Evolutionary conservation across 1,284 basidiomycete species (phyloP).

Genomic region (Dichomitus squalens): DNA sequence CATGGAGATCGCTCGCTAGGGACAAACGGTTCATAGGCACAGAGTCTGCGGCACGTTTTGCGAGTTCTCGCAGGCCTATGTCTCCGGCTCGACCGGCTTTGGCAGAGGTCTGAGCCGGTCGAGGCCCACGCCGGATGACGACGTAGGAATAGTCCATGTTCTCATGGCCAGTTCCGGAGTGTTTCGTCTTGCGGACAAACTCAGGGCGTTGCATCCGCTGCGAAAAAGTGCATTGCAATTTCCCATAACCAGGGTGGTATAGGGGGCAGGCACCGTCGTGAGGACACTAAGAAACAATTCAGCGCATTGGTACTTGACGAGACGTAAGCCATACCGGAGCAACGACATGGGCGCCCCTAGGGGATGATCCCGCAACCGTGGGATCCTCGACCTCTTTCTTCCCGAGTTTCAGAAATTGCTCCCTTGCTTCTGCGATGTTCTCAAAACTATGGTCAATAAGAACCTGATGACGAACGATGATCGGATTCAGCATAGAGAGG

Average conservation of each 20-base stretch:
- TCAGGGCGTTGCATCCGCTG: slow-evolving; percentile 86
- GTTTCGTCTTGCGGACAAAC: slow-evolving; percentile 88
- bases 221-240: slow-evolving; percentile 79
- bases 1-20: slow-evolving; percentile 42
- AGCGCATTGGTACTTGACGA: not conserved
- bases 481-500: not conserved
- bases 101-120: slow-evolving; percentile 50
- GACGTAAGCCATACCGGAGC: slow-evolving; percentile 66
- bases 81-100: slow-evolving; percentile 69
- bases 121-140: slow-evolving; percentile 78
- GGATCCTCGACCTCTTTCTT: slow-evolving; percentile 55
- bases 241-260: slow-evolving; percentile 49
- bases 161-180: slow-evolving; percentile 82
- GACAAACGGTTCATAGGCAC: slow-evolving; percentile 43
- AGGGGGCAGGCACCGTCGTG: slow-evolving; percentile 90
- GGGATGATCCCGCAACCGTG: slow-evolving; percentile 36
- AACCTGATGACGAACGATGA: slow-evolving; percentile 48
- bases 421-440: slow-evolving; percentile 81
- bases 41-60: slow-evolving; percentile 39
- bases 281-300: slow-evolving; percentile 67
- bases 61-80: slow-evolving; percentile 47
- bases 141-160: slow-evolving; percentile 91
- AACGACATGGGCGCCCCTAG: slow-evolving; percentile 74
- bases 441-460: slow-evolving; percentile 89
- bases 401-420: slow-evolving; percentile 75